Conservation (phyloP, 352 stramenopile species). For the Discostella stelligera region DNA sequence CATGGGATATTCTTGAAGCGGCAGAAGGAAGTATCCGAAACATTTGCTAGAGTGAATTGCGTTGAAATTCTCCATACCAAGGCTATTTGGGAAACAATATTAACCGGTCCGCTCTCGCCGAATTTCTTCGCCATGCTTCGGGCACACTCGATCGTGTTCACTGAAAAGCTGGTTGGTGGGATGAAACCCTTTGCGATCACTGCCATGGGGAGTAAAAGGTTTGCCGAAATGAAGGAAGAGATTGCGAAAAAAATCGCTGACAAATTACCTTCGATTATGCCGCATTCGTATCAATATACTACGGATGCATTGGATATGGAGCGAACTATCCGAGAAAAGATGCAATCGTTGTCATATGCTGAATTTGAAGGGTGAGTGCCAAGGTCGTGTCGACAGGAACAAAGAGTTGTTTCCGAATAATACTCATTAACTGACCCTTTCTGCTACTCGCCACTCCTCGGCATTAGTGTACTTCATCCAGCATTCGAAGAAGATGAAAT, state of each 20-base stretch:
- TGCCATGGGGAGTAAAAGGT: slow-evolving; percentile 73
- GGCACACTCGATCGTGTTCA: slow-evolving; percentile 80
- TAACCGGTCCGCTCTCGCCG: slow-evolving; percentile 63
- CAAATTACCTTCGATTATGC: slow-evolving; percentile 76
- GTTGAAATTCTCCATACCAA: slow-evolving; percentile 80
- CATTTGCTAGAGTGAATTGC: slow-evolving; percentile 78
- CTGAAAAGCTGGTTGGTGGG: slow-evolving; percentile 74
- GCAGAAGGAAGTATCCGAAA: slow-evolving; percentile 84
- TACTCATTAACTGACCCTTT: neutral
- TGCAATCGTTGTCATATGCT: slow-evolving; percentile 61
- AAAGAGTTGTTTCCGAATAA: neutral
- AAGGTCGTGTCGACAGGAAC: neutral
- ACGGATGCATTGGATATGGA: slow-evolving; percentile 80
- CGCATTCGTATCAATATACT: slow-evolving; percentile 81
- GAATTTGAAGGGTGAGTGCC: slow-evolving; percentile 76
- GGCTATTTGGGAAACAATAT: slow-evolving; percentile 76
- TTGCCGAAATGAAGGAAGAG: slow-evolving; percentile 81
- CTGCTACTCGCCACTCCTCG: neutral
- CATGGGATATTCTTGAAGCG: slow-evolving; percentile 95
- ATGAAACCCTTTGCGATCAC: slow-evolving; percentile 76
- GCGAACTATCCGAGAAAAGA: slow-evolving; percentile 72
- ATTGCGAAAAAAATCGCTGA: slow-evolving; percentile 76
- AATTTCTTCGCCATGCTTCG: slow-evolving; percentile 80
- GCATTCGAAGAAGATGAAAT: slow-evolving; percentile 99
- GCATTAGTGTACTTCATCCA: slow-evolving; percentile 88